Evolutionary conservation across 768 basidiomycete species (phyloP), one percentile per base, ranked within the genome.

Genomic region (Rhizopogon rudus): DNA sequence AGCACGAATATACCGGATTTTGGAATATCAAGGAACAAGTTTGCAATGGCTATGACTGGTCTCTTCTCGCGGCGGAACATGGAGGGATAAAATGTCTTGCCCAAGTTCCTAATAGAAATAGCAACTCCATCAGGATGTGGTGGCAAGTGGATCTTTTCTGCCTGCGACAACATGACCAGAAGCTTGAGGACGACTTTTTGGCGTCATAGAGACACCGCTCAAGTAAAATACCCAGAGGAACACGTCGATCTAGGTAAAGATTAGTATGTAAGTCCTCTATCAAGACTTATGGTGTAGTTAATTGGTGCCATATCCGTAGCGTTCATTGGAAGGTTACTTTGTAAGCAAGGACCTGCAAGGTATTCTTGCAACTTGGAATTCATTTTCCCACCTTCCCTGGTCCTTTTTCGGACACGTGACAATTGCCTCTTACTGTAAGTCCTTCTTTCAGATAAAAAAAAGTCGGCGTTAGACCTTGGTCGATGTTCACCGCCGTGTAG

Each of bases 1-100:
- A 91, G 72, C 28, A 89, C 87, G 61, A 83, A 91, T n/a, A 91
- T 88, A 7, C 88, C 88, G 6, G 71, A 74, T 61, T 82, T 82
- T 1, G 89, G 89, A 10, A 92, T 77, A 59, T 86, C 79, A 40
- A 91, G 66, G 5, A 81, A 82, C 29, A 92, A 77, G 56, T 88
- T 81, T 2, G 73, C 71, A 29, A 91, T 78, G 2, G 90, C 89
- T 8, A 77, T 81, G 5, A 91, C 81, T 3, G 64, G 59, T 6
- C 70, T 70, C 53, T 81, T 80, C 45, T 73, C 73, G 35, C 75
- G 71, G 9, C 72, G 67, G 60, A 86, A 79, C 49, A 73, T 49
- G 0, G 81, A 80, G 0, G 76, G 73, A 40, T 71, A 70, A 68
- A 83, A 89, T 0, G 76, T 77, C 67, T 88, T 88, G 14, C 73